A percentile compares a stretch with the other conserved stretches of the same genome.
phyloP scores from a whole-genome alignment of 257 asterid genomes.

The Nicotiana sylvestris region DNA sequence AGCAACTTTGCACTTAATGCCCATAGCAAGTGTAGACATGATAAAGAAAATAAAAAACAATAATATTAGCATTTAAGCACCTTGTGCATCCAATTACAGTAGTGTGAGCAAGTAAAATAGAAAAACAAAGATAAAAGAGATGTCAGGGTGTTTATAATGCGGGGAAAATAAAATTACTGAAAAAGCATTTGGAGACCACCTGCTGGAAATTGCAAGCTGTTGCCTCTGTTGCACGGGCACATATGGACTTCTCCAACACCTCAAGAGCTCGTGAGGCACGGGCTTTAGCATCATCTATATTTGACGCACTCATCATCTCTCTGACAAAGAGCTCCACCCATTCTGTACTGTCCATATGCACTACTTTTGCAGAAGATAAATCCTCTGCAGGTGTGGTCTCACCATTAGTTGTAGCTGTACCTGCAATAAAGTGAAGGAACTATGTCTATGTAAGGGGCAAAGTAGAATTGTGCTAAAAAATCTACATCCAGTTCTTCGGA shows the following conservation, averaged over 20 bases:
- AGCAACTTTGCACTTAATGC: not conserved
- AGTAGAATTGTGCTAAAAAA: not conserved
- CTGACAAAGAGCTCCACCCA: slow-evolving; percentile 46
- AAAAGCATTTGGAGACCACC: slow-evolving; percentile 30
- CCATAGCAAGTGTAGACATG: not conserved
- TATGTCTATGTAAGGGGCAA: not conserved
- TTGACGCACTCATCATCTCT: slow-evolving; percentile 41
- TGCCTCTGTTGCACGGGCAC: slow-evolving; percentile 45
- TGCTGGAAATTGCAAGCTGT: slow-evolving; percentile 49
- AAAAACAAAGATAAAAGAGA: not conserved
- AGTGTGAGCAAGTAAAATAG: too few relatives aligned
- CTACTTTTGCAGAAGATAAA: slow-evolving; percentile 16
- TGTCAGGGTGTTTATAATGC: not conserved
- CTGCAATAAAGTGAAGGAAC: slow-evolving; percentile 22
- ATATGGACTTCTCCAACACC: slow-evolving; percentile 39
- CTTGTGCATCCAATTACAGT: too few relatives aligned
- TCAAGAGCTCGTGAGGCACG: slow-evolving; percentile 40
- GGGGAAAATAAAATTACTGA: not conserved
- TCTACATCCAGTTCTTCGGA: not conserved
- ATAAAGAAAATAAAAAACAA: not conserved
- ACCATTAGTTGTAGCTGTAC: slow-evolving; percentile 28
- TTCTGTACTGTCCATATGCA: slow-evolving; percentile 27
- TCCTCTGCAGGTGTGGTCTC: slow-evolving; percentile 31
- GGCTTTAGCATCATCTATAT: slow-evolving; percentile 41
- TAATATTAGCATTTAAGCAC: too few relatives aligned